These are phyloP conservation scores for Rhodomyrtus psidioides DNA, from an alignment of 441 rosid species.

Conservation along the genomic window DNA sequence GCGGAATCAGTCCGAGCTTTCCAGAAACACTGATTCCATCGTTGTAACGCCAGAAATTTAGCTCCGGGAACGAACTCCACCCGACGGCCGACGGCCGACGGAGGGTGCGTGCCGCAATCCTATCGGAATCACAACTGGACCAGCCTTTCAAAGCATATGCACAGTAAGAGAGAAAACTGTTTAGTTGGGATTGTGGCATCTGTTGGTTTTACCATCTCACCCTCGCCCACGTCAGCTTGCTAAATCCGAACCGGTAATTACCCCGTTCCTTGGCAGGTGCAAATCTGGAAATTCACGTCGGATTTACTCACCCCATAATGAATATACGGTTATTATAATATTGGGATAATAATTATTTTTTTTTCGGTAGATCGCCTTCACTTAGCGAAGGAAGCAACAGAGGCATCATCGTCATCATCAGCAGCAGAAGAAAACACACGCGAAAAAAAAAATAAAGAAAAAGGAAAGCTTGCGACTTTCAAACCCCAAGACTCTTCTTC, in stretches of 20 bases:
- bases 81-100: background rate
- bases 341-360: no score
- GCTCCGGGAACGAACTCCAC: background rate
- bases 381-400: background rate
- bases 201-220: background rate
- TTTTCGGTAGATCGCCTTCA: background rate
- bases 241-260: background rate
- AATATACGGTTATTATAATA: background rate
- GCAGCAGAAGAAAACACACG: background rate
- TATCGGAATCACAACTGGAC: background rate
- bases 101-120: background rate
- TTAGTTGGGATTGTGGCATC: background rate
- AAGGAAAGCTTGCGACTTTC: background rate
- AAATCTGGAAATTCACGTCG: background rate
- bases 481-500: background rate
- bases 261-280: background rate
- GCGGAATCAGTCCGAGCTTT: no score
- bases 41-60: rapidly evolving
- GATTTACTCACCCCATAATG: background rate
- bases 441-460: background rate
- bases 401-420: background rate
- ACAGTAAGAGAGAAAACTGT: background rate
- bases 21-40: no score
- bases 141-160: background rate
- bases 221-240: background rate